These are phyloP conservation scores for Epithele typhae DNA, from an alignment of 768 basidiomycete genomes.

Conservation along the genomic window DNA sequence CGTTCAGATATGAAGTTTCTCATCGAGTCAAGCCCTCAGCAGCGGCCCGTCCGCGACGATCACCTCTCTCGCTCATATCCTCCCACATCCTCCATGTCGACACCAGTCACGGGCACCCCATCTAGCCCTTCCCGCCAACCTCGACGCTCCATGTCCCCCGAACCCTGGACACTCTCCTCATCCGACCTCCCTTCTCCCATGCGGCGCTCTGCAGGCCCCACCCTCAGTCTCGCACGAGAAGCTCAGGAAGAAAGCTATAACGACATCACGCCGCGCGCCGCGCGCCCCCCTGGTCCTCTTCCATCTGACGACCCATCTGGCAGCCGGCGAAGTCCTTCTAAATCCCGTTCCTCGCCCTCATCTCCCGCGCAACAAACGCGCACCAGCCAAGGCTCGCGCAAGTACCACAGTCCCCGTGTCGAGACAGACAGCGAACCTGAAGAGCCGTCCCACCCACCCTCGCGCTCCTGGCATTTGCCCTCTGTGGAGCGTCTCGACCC, in stretches of 20 bases:
- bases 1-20: constrained; percentile 9
- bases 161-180: constrained; percentile 14
- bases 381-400: constrained; percentile 5
- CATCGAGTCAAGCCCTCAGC: constrained; percentile 5
- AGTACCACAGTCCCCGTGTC: constrained; percentile 13
- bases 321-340: constrained; percentile 11
- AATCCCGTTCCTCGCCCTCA: constrained; percentile 6
- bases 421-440: constrained; percentile 13
- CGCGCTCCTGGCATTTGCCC: constrained; percentile 4
- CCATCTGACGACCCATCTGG: constrained; percentile 4
- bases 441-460: background rate
- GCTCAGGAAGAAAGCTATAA: constrained; percentile 7
- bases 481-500: constrained; percentile 1
- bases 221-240: constrained; percentile 11
- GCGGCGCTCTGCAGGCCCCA: constrained; percentile 9
- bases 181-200: constrained; percentile 15
- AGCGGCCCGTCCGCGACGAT: background rate
- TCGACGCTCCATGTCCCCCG: constrained; percentile 7
- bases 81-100: constrained; percentile 6
- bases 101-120: constrained; percentile 4
- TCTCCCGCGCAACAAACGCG: constrained; percentile 5
- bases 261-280: background rate
- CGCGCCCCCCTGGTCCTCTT: background rate
- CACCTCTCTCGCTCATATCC: constrained; percentile 13
- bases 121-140: constrained; percentile 12